A percentile compares a stretch with the other conserved stretches of the same genome.
These are phyloP conservation scores for Aspergillus novoparasiticus DNA, from an alignment of 2,329 filamentous ascomycete genomes.

Conservation along the genomic window DNA sequence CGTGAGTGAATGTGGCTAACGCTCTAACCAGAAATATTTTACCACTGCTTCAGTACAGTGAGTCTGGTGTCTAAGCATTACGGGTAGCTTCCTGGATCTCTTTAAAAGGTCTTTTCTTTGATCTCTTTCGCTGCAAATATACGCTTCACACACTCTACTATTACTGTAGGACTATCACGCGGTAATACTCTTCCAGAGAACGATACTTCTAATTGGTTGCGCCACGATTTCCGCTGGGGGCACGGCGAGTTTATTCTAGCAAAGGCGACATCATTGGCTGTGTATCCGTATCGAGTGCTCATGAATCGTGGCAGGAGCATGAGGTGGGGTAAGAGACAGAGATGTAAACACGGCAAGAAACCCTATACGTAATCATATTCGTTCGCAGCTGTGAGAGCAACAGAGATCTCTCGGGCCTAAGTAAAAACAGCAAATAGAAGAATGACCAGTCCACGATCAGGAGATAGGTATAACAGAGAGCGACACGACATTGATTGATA, in stretches of 20 bases:
- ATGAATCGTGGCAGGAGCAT: neutral
- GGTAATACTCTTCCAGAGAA: neutral
- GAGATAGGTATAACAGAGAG: neutral
- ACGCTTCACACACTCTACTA: too few species aligned
- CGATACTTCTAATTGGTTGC: neutral
- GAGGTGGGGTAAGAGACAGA: neutral
- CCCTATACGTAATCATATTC: neutral
- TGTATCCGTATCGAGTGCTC: neutral
- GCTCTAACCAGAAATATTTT: neutral
- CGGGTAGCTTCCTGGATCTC: neutral
- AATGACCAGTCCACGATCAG: neutral
- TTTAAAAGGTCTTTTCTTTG: neutral
- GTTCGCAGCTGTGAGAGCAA: neutral
- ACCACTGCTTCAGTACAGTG: too few species aligned
- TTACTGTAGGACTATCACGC: neutral
- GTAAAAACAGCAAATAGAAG: neutral
- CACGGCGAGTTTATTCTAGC: neutral
- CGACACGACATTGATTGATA: neutral
- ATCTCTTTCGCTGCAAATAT: neutral
- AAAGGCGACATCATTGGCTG: neutral
- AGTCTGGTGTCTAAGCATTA: too few species aligned
- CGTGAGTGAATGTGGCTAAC: neutral
- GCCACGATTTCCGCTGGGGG: neutral
- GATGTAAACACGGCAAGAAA: neutral
- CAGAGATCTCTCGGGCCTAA: neutral